Evolutionary conservation across 176 grass and related monocot species (phyloP), one percentile per base, ranked within the genome.

Genomic region (Bolboschoenus planiculmis): DNA sequence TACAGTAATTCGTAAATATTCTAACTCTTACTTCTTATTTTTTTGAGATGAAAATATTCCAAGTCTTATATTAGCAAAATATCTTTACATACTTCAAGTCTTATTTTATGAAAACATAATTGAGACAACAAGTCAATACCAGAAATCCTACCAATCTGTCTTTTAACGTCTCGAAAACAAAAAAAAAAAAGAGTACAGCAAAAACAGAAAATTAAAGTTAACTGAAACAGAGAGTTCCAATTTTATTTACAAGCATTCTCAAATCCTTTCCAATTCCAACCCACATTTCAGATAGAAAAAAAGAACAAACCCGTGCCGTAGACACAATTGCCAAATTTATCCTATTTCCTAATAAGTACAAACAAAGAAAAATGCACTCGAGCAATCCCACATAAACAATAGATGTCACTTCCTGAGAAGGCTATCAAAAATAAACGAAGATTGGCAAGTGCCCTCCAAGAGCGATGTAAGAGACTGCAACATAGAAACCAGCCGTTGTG

Each of bases 401-500:
- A 56, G 51, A 59, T 11, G 8, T 80, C 79, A 82, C 37, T 82
- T 82, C 79, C 29, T 64, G 30, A 68, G 73, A 16, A 54, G 71
- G 15, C 27, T 60, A 26, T 84, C 65, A 44, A 58, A 81, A 55
- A 73, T 85, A 60, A 63, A 72, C 57, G 62, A 73, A 5, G 47
- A 27, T 40, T 40, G 74, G 60, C 83, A 77, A 33, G 85, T 86
- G 0, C 87, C 86, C 62, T 99, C 96, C 2, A 91, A 85, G 8
- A 85, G 86, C 73, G 79, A 83, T 14, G 86, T 87, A 0, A 99
- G 84, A 3, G 89, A 90, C 54, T 85, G 74, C 77, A 99, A 86
- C 91, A 99, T 95, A 4, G 87, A 84, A 6, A 88, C 75, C 44
- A 95, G 71, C 34, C 86, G 87, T 48, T 86, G 91, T 0, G 85